Percentiles rank a stretch among this genome's conserved stretches.
phyloP scores from a whole-genome alignment of 129 eudicot species.

The Glebionis coronaria region DNA sequence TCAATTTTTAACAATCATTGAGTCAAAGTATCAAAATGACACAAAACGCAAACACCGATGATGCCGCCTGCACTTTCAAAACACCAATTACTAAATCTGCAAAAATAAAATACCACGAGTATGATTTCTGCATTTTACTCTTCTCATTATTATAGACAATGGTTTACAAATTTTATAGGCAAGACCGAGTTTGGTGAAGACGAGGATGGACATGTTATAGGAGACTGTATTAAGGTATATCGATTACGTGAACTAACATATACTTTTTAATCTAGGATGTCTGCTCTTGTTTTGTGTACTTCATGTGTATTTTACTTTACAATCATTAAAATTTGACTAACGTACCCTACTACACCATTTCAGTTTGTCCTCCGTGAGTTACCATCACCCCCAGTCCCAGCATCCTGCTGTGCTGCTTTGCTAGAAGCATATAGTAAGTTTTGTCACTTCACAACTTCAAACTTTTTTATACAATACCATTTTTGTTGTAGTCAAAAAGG shows the following conservation, averaged over 20 bases:
- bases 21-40: too few relatives aligned
- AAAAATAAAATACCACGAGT: too few relatives aligned
- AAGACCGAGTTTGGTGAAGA: constrained; percentile 70
- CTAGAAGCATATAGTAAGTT: constrained; percentile 90
- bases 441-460: background rate
- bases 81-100: too few relatives aligned
- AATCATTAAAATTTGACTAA: background rate
- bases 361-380: constrained; percentile 89
- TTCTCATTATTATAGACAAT: background rate
- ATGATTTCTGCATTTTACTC: too few relatives aligned
- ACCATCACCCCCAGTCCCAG: constrained; percentile 98
- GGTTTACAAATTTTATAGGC: constrained; percentile 40
- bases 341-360: constrained; percentile 17
- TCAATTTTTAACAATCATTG: too few relatives aligned
- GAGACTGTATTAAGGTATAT: constrained; percentile 86
- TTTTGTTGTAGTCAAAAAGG: background rate
- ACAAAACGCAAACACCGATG: too few relatives aligned
- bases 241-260: background rate
- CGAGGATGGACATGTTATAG: constrained; percentile 92
- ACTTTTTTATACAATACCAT: background rate
- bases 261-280: too few relatives aligned
- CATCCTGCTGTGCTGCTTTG: constrained; percentile 95
- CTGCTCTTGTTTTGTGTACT: background rate
- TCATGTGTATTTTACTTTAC: background rate
- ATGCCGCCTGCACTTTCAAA: too few relatives aligned